Evolutionary conservation across 805 yeast species (phyloP), one percentile per base, ranked within the genome.

Genomic region (Candida rishiriensis): DNA sequence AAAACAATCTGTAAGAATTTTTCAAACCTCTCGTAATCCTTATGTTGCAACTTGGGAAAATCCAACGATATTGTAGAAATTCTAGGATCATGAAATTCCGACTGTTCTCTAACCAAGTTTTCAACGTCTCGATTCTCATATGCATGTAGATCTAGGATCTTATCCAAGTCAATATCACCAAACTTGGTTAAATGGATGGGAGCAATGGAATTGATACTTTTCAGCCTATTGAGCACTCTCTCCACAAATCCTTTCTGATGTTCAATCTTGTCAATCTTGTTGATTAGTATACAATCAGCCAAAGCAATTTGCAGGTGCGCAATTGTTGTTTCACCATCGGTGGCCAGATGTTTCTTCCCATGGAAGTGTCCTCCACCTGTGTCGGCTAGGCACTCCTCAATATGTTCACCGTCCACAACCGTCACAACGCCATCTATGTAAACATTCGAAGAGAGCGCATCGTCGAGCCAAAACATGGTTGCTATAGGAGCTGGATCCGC

Each of bases 401-500:
- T 81, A 56, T 88, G 82, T 39, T 74, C 79, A 2, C 82, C 61
- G 60, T 91, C 98, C 35, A 93, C 69, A 2, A 91, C 97, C 0
- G 97, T 85, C 12, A 93, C 76, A 5, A 91, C 88, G 0, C 96
- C 96, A 63, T 91, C 98, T 29, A 93, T 83, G 60, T 87, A 86
- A 2, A 93, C 88, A 52, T 81, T 83, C 3, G 96, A 82, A 13
- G 83, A 75, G 46, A 93, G 70, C 0, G 90, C 97, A 18, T 87
- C 91, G 61, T 93, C 99, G 29, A 90, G 73, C 99, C 99, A 93
- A 65, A 93, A 93, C 97, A 91, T 91, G 51, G 82, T 79, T 4
- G 97, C 97, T 26, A 93, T 88, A 0, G 98, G 98, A 0, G 90
- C 97, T 0, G 99, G 99, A 59, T 93, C 98, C 0, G 99, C 99